These are phyloP conservation scores for Glomus cerebriforme DNA, from an alignment of 192 early-diverging fungal genomes.

Conservation along the genomic window DNA sequence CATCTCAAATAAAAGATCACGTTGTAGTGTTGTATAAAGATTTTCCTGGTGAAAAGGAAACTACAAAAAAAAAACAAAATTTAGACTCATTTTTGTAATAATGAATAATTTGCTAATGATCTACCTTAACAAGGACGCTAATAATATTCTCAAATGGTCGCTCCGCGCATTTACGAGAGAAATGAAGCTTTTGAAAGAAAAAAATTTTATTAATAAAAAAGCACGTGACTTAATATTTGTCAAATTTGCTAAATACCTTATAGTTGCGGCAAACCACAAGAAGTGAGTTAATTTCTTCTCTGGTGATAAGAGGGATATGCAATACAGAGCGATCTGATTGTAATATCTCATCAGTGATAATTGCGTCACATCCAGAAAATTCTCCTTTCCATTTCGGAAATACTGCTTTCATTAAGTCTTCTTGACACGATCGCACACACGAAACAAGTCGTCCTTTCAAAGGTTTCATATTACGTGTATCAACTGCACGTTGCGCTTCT, in stretches of 20 bases:
- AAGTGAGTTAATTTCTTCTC: conserved; percentile 75
- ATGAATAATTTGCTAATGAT: too few species aligned
- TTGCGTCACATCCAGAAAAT: conserved; percentile 48
- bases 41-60: conserved; percentile 73
- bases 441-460: conserved; percentile 65
- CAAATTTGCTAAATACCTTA: conserved; percentile 53
- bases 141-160: conserved; percentile 75
- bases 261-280: conserved; percentile 72
- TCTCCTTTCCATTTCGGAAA: conserved; percentile 65
- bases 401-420: conserved; percentile 54
- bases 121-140: conserved; percentile 26
- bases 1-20: conserved; percentile 76
- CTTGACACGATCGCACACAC: conserved; percentile 52
- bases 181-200: conserved; percentile 57
- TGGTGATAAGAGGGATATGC: conserved; percentile 50
- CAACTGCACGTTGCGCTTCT: conserved; percentile 58
- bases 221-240: not conserved
- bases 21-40: conserved; percentile 61
- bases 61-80: conserved; percentile 53
- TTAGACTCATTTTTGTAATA: not conserved
- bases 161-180: conserved; percentile 71
- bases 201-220: not conserved
- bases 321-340: not conserved
- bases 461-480: conserved; percentile 55
- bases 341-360: conserved; percentile 35